Base-by-base conservation (phyloP, 345 rosid species). In the Raphanus raphanistrum region DNA sequence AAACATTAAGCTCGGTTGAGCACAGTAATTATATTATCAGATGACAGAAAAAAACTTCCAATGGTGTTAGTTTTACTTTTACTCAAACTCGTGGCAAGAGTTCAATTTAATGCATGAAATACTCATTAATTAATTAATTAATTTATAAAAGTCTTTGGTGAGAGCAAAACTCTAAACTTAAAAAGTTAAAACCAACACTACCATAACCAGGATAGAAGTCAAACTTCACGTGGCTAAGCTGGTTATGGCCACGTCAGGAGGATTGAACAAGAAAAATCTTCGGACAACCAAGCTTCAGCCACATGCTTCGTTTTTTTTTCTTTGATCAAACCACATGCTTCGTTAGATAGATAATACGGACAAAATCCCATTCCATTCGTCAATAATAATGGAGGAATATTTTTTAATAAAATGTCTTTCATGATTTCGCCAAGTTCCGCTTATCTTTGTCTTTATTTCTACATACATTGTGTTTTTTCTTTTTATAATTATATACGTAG, bases 241-340 rank as follows among this genome's bases (percentile, higher is more conserved):
- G 76, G 61, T 59, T 41, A 41, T 29, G 17, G 32, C 73, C 48
- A 45, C 73, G 55, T 78, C 43, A 52, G 55, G 50, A 64, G 29
- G 50, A 31, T 71, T 31, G 45, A 17, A 77, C 52, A 21, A 38
- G 13, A 65, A 43, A 65, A 10, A 72, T 8, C 8, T 45, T 72
- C 73, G 45, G 77, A 78, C 77, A 72, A 72, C 58, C 70, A 78
- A 78, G 77, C 73, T 50, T 72, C 73, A 72, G 61, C 74, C 69
- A 72, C 73, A 72, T 78, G 69, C 77, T 71, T 57, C 25, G 43
- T 38, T 35, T 21, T 21, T 21, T 21, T 21, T 21, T 21, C 21
- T 21, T 21, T 21, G 21, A 21, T 21, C 21, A 21, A 21, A 21
- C 1, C 21, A 21, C 21, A 21, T 78, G 68, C 77, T 71, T 55